Percentiles rank a stretch among this genome's conserved stretches.
Conservation (phyloP, 345 rosid species). For the Populus nigra region DNA sequence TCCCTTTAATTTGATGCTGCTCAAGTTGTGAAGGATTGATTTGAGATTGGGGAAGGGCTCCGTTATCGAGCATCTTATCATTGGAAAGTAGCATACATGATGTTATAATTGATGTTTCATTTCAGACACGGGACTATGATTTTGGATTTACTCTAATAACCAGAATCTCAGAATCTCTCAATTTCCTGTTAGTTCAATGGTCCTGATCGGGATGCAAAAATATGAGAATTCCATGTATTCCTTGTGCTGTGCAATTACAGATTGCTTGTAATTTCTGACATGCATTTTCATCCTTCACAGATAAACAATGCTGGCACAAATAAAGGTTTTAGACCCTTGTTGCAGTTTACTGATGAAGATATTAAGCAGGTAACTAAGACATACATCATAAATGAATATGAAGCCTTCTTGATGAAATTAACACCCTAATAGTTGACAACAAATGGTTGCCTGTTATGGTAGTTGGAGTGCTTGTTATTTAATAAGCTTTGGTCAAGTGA, state of each 20-base stretch:
- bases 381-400: neutral
- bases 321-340: slow-evolving; percentile 88
- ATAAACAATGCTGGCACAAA: slow-evolving; percentile 93
- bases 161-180: neutral
- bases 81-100: neutral
- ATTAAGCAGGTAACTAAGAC: slow-evolving; percentile 57
- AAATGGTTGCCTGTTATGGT: too few relatives aligned
- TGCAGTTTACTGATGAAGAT: slow-evolving; percentile 84
- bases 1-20: neutral
- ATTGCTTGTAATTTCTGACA: too few relatives aligned
- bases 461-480: too few relatives aligned
- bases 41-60: neutral
- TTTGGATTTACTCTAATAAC: neutral
- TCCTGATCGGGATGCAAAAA: neutral
- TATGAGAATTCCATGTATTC: neutral
- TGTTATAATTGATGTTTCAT: neutral
- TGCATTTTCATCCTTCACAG: slow-evolving; percentile 28
- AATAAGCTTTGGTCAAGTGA: too few relatives aligned
- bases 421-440: too few relatives aligned
- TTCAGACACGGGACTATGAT: neutral
- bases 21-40: neutral
- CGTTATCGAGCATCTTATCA: neutral
- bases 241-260: neutral
- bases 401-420: too few relatives aligned
- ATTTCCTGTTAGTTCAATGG: neutral